Conservation (phyloP, 2,329 filamentous ascomycete genomes). For the Aspergillus niger region DNA sequence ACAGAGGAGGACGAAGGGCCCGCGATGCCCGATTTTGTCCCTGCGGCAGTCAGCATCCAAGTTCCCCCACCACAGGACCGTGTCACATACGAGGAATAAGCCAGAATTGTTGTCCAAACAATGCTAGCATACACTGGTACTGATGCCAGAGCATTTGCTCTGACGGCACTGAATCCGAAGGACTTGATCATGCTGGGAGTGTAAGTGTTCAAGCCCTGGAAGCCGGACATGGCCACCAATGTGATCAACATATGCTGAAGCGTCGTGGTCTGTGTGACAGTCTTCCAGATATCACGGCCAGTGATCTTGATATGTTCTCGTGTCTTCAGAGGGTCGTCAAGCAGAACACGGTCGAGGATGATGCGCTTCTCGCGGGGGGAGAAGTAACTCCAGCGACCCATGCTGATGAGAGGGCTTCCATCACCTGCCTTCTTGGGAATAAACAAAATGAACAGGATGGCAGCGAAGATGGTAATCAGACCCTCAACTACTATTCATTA, state of each 20-base stretch:
- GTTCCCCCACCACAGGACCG: neutral
- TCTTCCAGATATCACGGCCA: slow-evolving; percentile 37
- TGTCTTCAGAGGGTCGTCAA: slow-evolving; percentile 48
- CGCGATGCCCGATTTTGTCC: slow-evolving; percentile 37
- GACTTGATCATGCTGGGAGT: slow-evolving; percentile 56
- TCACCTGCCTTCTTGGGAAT: slow-evolving; percentile 43
- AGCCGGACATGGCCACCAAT: slow-evolving; percentile 49
- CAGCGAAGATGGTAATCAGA: slow-evolving; percentile 52
- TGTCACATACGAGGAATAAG: slow-evolving; percentile 27
- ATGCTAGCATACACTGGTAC: slow-evolving; percentile 48
- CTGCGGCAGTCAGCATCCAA: slow-evolving; percentile 19
- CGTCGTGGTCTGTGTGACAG: slow-evolving; percentile 53
- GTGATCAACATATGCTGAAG: slow-evolving; percentile 57
- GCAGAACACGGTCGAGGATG: slow-evolving; percentile 43
- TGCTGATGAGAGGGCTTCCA: slow-evolving; percentile 37
- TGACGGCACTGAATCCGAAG: slow-evolving; percentile 54
- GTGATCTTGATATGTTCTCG: slow-evolving; percentile 41
- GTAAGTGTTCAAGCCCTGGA: slow-evolving; percentile 55
- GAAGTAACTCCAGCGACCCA: slow-evolving; percentile 47
- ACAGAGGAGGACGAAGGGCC: slow-evolving; percentile 38
- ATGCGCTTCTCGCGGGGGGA: slow-evolving; percentile 48
- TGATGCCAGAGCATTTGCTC: slow-evolving; percentile 57
- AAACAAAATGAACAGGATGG: slow-evolving; percentile 43
- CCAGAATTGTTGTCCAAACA: slow-evolving; percentile 29
- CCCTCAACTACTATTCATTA: slow-evolving; percentile 47